A percentile compares a stretch with the other conserved stretches of the same genome.
Evolutionary conservation across 192 early-diverging fungal species (phyloP).

Genomic region (Borealophlyctis nickersoniae): DNA sequence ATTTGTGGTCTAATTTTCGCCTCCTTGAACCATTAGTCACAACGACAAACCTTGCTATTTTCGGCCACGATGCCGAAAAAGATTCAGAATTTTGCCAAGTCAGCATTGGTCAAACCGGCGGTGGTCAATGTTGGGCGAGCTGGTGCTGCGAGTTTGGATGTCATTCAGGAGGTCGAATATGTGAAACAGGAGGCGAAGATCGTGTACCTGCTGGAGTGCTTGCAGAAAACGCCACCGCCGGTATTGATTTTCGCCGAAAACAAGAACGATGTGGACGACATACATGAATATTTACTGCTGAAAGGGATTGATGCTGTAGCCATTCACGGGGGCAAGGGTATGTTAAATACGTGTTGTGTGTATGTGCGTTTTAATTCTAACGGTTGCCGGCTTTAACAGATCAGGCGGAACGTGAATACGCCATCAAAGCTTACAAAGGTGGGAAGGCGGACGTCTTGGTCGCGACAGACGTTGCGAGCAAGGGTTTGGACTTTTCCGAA

Average conservation of each 20-base stretch:
- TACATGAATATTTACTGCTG: constrained; percentile 91
- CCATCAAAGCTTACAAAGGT: constrained; percentile 84
- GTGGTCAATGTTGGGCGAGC: constrained; percentile 98
- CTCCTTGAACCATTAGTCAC: too few relatives aligned
- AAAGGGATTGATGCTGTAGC: constrained; percentile 94
- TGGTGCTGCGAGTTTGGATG: constrained; percentile 92
- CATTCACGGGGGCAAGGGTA: constrained; percentile 92
- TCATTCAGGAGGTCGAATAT: constrained; percentile 97
- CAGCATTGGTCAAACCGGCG: constrained; percentile 82
- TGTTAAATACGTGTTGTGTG: constrained; percentile 14
- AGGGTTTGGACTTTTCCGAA: constrained; percentile 92
- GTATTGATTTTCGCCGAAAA: constrained; percentile 97
- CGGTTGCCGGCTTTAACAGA: constrained; percentile 39
- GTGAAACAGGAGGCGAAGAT: constrained; percentile 96
- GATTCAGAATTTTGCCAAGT: constrained; percentile 93
- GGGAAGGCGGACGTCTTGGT: constrained; percentile 93
- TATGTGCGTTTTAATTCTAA: constrained; percentile 4
- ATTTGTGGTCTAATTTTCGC: too few relatives aligned
- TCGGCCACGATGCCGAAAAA: constrained; percentile 98
- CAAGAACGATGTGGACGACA: constrained; percentile 98
- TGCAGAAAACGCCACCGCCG: constrained; percentile 96
- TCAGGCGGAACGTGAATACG: constrained; percentile 97
- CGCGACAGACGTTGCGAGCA: constrained; percentile 94
- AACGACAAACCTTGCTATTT: constrained; percentile 96
- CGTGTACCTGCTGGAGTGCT: constrained; percentile 88